Percentiles rank a stretch among this genome's conserved stretches.
Conservation (phyloP, 371 early-diverging fungal species). For the Mucor lusitanicus region DNA sequence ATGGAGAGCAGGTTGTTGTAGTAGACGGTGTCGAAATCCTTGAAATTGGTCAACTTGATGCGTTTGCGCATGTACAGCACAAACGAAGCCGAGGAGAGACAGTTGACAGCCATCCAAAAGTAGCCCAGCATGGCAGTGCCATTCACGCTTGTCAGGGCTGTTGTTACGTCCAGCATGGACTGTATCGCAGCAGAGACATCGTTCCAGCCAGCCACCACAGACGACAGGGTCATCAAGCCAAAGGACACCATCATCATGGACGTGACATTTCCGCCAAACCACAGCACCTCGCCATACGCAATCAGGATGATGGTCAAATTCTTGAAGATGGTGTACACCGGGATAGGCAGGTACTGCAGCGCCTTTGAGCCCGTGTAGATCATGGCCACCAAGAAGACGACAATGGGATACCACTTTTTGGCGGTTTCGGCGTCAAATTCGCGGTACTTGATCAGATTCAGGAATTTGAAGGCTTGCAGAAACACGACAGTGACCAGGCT, state of each 20-base stretch:
- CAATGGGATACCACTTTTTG: slow-evolving; percentile 87
- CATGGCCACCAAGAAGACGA: slow-evolving; percentile 90
- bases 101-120: slow-evolving; percentile 87
- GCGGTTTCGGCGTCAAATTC: slow-evolving; percentile 63
- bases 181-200: slow-evolving; percentile 63
- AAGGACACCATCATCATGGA: slow-evolving; percentile 85
- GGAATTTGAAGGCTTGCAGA: slow-evolving; percentile 57
- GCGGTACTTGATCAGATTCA: slow-evolving; percentile 70
- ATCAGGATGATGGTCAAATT: slow-evolving; percentile 97
- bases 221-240: slow-evolving; percentile 90
- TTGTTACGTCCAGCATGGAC: slow-evolving; percentile 24
- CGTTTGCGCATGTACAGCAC: slow-evolving; percentile 88
- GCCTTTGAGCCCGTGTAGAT: slow-evolving; percentile 97
- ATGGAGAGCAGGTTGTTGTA: slow-evolving; percentile 93
- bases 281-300: slow-evolving; percentile 90
- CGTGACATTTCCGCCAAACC: slow-evolving; percentile 81
- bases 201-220: slow-evolving; percentile 86
- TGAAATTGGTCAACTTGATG: slow-evolving; percentile 83
- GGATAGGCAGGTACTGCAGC: slow-evolving; percentile 91
- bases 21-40: slow-evolving; percentile 96
- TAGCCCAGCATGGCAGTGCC: slow-evolving; percentile 68
- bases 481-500: slow-evolving; percentile 42
- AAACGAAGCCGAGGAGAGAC: slow-evolving; percentile 90
- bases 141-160: slow-evolving; percentile 18
- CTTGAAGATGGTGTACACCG: slow-evolving; percentile 98